Evolutionary conservation across 176 grass and related monocot genomes (phyloP).

Genomic region (Tillandsia fasciculata): DNA sequence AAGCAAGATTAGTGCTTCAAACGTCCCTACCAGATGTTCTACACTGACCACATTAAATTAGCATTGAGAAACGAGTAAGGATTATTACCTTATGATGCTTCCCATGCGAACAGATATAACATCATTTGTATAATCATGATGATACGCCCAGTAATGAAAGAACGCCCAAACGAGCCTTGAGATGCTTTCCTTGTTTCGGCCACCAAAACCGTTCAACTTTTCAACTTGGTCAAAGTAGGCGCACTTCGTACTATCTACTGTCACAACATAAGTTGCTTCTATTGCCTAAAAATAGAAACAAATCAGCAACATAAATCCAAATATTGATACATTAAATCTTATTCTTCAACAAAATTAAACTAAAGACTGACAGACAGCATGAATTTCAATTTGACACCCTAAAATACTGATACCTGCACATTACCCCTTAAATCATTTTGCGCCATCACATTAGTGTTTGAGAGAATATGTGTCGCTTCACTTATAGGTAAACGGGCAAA

Average conservation of each 20-base stretch:
- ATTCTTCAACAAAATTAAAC: background rate
- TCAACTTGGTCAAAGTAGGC: constrained; percentile 78
- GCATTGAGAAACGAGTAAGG: background rate
- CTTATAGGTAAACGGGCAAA: too few species aligned
- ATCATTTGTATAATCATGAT: constrained; percentile 83
- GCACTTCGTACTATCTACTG: constrained; percentile 47
- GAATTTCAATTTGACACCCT: too few species aligned
- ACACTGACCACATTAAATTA: background rate
- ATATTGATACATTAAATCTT: background rate
- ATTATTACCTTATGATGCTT: constrained; percentile 60
- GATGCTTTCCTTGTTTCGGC: constrained; percentile 54
- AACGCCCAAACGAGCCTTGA: constrained; percentile 86
- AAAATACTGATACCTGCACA: too few species aligned
- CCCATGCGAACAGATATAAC: constrained; percentile 94
- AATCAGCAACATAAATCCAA: background rate
- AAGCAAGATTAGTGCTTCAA: too few species aligned
- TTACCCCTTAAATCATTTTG: too few species aligned
- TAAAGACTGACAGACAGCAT: too few species aligned
- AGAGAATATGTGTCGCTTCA: too few species aligned
- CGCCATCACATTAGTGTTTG: too few species aligned
- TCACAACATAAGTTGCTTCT: constrained; percentile 59
- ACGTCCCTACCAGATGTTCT: background rate
- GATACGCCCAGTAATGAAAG: constrained; percentile 94
- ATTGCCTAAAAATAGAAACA: constrained; percentile 36
- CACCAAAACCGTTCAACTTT: constrained; percentile 50